phyloP scores from a whole-genome alignment of 2,329 filamentous ascomycete genomes.

The Penicillium sp. region DNA sequence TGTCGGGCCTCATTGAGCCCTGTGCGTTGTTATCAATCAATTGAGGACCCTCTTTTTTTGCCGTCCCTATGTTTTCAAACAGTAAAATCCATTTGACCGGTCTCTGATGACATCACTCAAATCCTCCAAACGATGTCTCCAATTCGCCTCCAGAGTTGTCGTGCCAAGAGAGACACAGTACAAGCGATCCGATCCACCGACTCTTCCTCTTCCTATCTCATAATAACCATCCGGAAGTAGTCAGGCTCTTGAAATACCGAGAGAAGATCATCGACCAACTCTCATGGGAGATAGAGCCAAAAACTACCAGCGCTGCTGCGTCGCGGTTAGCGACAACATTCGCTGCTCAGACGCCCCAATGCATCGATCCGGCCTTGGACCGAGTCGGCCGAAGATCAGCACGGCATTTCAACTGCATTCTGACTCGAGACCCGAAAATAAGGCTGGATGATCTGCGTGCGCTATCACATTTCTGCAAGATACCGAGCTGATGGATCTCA shows the following conservation, averaged over 20 bases:
- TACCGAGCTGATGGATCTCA: background rate
- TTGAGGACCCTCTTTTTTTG: background rate
- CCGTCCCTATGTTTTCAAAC: background rate
- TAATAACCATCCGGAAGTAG: background rate
- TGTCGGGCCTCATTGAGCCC: background rate
- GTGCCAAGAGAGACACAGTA: background rate
- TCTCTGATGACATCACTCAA: background rate
- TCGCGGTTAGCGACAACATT: background rate
- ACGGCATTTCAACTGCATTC: background rate
- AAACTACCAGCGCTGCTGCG: background rate
- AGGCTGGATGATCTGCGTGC: background rate
- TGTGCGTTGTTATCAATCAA: background rate
- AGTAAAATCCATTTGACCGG: background rate
- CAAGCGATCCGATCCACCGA: background rate
- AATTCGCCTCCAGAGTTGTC: background rate
- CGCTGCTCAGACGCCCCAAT: background rate
- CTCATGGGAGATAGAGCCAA: background rate
- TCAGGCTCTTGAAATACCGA: background rate
- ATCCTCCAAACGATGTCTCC: background rate
- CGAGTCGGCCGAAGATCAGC: background rate
- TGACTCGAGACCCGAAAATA: background rate
- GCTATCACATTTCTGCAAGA: background rate
- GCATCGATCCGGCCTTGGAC: background rate
- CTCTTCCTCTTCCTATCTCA: background rate
- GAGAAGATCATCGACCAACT: background rate